A percentile compares a stretch with the other conserved stretches of the same genome.
Conservation (phyloP, 2,329 filamentous ascomycete genomes). For the Thelonectria olida region DNA sequence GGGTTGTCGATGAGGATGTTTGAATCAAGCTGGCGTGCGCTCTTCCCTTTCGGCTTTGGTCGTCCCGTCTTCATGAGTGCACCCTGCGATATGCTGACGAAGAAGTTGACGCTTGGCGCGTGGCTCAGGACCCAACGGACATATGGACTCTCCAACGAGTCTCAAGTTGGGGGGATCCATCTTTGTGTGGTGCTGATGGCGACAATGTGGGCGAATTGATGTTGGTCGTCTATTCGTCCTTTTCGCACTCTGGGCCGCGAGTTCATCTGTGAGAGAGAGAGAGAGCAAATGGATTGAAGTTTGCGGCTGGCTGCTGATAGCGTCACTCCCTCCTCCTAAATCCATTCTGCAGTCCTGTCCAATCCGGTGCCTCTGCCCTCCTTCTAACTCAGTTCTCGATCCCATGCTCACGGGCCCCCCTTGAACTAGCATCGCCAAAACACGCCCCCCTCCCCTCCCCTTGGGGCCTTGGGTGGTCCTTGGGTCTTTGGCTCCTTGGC, state of each 20-base stretch:
- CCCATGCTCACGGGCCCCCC: constrained; percentile 28
- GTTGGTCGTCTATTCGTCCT: too few species aligned
- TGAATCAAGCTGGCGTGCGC: not conserved
- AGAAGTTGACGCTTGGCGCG: constrained; percentile 7
- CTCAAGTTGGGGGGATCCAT: not conserved
- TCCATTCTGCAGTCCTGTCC: constrained; percentile 7
- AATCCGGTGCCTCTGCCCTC: constrained; percentile 5
- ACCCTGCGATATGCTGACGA: constrained; percentile 5
- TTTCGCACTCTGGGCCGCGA: too few species aligned
- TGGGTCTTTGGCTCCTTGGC: constrained; percentile 36
- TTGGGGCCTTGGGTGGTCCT: not conserved
- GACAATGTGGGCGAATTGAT: too few species aligned
- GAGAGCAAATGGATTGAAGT: constrained; percentile 12
- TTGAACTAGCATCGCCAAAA: not conserved
- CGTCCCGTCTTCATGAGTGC: constrained; percentile 16
- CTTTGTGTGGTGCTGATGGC: constrained; percentile 1
- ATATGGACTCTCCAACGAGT: not conserved
- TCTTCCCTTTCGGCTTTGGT: not conserved
- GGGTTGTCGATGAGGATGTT: not conserved
- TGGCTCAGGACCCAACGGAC: constrained; percentile 17
- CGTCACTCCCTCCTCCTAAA: constrained; percentile 22
- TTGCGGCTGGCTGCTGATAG: constrained; percentile 26
- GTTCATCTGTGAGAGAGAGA: constrained; percentile 1
- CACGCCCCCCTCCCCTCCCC: constrained; percentile 26
- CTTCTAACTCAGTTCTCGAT: constrained; percentile 33